Conservation (phyloP, 495 filamentous ascomycete species). For the Penicillium lividum region DNA sequence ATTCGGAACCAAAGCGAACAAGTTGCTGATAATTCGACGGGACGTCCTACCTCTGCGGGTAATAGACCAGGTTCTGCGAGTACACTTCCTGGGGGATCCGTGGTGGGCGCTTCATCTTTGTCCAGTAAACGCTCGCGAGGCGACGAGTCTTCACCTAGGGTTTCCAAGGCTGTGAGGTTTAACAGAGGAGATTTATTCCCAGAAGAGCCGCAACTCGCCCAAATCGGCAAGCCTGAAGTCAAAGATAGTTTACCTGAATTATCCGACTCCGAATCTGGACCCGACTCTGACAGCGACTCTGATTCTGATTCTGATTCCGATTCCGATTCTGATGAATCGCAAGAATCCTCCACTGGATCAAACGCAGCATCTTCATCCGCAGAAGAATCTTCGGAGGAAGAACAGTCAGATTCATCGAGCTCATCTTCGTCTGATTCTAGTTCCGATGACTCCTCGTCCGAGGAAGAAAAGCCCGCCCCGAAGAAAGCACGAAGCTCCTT, state of each 20-base stretch:
- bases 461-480: slow-evolving; percentile 17
- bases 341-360: neutral
- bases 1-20: slow-evolving; percentile 18
- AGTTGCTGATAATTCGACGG: slow-evolving; percentile 11
- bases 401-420: neutral
- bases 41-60: slow-evolving; percentile 19
- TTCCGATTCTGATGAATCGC: slow-evolving; percentile 9
- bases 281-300: slow-evolving; percentile 9
- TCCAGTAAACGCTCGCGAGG: slow-evolving; percentile 31
- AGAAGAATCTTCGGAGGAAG: neutral
- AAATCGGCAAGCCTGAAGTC: slow-evolving; percentile 9
- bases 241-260: slow-evolving; percentile 10
- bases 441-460: slow-evolving; percentile 36
- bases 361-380: neutral
- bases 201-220: neutral
- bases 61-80: slow-evolving; percentile 26
- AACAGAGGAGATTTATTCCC: slow-evolving; percentile 18
- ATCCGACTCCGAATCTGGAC: neutral
- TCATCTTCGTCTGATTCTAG: slow-evolving; percentile 34
- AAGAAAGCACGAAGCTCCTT: neutral
- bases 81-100: slow-evolving; percentile 16
- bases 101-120: slow-evolving; percentile 25
- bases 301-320: slow-evolving; percentile 16
- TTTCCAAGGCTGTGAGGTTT: slow-evolving; percentile 41
- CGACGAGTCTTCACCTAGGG: slow-evolving; percentile 26